phyloP scores from a whole-genome alignment of 371 early-diverging fungal species.

The Mortierella sp. region DNA sequence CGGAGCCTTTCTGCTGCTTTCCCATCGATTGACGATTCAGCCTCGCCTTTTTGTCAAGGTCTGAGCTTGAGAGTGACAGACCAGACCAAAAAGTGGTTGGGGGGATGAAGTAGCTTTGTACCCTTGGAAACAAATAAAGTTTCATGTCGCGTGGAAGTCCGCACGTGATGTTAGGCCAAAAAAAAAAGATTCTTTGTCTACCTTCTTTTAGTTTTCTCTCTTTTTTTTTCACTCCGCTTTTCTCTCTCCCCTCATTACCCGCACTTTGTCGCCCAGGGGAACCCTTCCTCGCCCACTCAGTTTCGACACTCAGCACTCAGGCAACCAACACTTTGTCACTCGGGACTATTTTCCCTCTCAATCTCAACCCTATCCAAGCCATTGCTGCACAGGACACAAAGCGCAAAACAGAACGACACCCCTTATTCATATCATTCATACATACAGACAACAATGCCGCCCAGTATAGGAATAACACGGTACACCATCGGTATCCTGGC shows the following conservation, averaged over 20 bases:
- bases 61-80: no score
- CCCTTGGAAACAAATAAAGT: background rate
- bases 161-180: background rate
- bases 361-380: no score
- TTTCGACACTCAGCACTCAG: background rate
- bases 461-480: conserved; percentile 28
- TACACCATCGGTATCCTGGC: conserved; percentile 69
- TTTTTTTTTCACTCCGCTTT: no score
- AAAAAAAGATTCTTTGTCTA: conserved; percentile 2
- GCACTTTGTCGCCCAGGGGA: background rate
- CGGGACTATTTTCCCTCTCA: no score
- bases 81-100: background rate
- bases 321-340: conserved; percentile 4
- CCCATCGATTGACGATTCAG: conserved; percentile 7
- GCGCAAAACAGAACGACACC: conserved; percentile 73
- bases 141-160: background rate
- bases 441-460: background rate
- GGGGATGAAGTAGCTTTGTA: background rate
- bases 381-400: conserved; percentile 78
- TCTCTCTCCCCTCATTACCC: conserved; percentile 79
- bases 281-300: background rate
- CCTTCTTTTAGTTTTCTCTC: background rate
- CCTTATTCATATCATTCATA: conserved; percentile 50
- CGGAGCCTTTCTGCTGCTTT: background rate
- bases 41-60: conserved; percentile 17